These are phyloP conservation scores for Colletotrichum endophyticum DNA, from an alignment of 2,329 filamentous ascomycete species.

Conservation along the genomic window DNA sequence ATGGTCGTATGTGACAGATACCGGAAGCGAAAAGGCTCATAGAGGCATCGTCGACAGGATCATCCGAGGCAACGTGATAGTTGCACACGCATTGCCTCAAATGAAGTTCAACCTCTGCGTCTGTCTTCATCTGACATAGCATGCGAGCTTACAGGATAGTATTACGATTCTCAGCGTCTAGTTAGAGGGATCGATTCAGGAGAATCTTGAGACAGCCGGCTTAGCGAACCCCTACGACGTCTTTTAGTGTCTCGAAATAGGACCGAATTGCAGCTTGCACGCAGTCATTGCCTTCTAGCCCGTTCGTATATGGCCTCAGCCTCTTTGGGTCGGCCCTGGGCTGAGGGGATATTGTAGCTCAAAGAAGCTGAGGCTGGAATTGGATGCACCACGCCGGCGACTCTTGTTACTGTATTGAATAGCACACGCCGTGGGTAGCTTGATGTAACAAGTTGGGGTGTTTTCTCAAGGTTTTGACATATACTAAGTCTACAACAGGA, in stretches of 20 bases:
- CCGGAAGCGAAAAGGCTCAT: accelerated
- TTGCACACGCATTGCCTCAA: no score
- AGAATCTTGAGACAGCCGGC: not conserved
- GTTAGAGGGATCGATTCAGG: not conserved
- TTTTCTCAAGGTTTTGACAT: not conserved
- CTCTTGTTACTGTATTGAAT: not conserved
- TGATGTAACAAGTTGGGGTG: not conserved
- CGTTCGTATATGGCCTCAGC: no score
- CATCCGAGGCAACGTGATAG: no score
- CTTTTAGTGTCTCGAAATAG: not conserved
- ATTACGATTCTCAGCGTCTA: not conserved
- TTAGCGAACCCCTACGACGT: not conserved
- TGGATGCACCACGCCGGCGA: not conserved
- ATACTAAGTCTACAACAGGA: not conserved
- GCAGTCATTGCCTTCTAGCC: not conserved
- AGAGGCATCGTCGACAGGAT: no score
- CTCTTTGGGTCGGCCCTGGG: no score
- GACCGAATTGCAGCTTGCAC: not conserved
- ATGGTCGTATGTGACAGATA: not conserved
- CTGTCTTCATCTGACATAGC: no score
- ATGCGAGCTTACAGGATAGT: no score
- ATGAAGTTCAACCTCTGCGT: no score
- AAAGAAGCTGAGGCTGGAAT: not conserved
- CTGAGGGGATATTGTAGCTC: not conserved
- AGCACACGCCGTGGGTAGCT: not conserved